These are phyloP conservation scores for Pleurotus cornucopiae DNA, from an alignment of 768 basidiomycete species.

Conservation along the genomic window DNA sequence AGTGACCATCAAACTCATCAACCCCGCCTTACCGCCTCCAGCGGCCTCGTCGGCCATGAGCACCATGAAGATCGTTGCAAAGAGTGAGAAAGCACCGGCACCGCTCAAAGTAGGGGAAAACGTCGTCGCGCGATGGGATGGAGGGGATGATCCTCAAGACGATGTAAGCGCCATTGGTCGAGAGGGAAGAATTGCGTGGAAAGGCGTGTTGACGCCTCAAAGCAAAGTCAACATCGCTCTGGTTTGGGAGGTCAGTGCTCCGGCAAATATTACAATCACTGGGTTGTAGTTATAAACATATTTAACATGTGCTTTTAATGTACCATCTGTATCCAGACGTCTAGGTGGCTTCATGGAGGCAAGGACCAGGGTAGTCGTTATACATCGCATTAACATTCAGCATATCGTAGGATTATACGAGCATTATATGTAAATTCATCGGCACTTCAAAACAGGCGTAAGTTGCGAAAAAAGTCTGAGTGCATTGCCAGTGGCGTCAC, in stretches of 20 bases:
- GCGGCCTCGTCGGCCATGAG: background rate
- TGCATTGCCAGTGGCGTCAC: too few species aligned
- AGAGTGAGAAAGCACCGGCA: conserved; percentile 1
- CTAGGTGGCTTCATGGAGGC: too few species aligned
- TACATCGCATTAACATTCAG: too few species aligned
- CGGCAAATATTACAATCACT: conserved; percentile 17
- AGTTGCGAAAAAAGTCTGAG: too few species aligned
- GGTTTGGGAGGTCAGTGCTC: conserved; percentile 29
- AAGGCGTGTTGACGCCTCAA: conserved; percentile 26
- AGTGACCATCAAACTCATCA: background rate
- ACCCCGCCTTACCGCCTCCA: conserved; percentile 1
- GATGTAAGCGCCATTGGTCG: conserved; percentile 23
- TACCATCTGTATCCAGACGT: too few species aligned
- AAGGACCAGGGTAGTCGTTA: too few species aligned
- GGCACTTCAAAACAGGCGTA: too few species aligned
- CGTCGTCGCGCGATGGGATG: conserved; percentile 28
- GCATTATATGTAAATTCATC: too few species aligned
- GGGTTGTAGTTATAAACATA: conserved; percentile 14
- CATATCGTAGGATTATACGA: too few species aligned
- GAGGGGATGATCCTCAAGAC: conserved; percentile 17
- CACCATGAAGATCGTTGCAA: background rate
- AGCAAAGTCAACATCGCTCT: conserved; percentile 25
- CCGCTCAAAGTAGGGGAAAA: conserved; percentile 18
- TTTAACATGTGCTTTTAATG: too few species aligned
- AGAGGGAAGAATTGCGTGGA: conserved; percentile 31